A percentile compares a stretch with the other conserved stretches of the same genome.
These are phyloP conservation scores for Cryptococcus sp. DNA, from an alignment of 1,284 basidiomycete genomes.

Conservation along the genomic window DNA sequence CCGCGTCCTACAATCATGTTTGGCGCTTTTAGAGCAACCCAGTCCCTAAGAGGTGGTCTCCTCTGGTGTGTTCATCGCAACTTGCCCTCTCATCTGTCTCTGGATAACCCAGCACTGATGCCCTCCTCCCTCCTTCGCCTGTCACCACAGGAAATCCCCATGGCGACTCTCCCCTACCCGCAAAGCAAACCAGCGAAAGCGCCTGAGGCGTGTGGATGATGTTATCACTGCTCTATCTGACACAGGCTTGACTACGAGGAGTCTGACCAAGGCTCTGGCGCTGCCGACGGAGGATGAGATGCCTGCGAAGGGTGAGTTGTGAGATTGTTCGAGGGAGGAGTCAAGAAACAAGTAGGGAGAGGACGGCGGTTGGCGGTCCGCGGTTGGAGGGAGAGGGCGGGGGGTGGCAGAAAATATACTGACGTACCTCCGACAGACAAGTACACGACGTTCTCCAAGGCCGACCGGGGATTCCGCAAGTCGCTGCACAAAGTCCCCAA, in stretches of 20 bases:
- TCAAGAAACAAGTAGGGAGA: background rate
- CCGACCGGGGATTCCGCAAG: slow-evolving; percentile 73
- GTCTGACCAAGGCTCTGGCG: slow-evolving; percentile 25
- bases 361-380: background rate
- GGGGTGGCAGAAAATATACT: background rate
- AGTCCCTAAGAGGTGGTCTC: slow-evolving; percentile 31
- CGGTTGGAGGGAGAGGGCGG: background rate
- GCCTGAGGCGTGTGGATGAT: slow-evolving; percentile 86
- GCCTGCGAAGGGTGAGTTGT: slow-evolving; percentile 49
- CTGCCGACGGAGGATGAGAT: slow-evolving; percentile 52
- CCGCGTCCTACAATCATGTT: slow-evolving; percentile 20
- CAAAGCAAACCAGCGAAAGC: slow-evolving; percentile 82
- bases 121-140: background rate
- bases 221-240: slow-evolving; percentile 83
- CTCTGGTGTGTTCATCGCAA: slow-evolving; percentile 29
- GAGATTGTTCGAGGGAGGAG: slow-evolving; percentile 7
- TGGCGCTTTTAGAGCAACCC: slow-evolving; percentile 33
- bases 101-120: background rate
- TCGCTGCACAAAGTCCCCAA: slow-evolving; percentile 95
- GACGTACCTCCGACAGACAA: slow-evolving; percentile 64
- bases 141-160: slow-evolving; percentile 83
- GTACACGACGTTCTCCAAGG: slow-evolving; percentile 84
- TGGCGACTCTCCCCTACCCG: slow-evolving; percentile 88
- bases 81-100: background rate
- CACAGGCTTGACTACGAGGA: slow-evolving; percentile 73